A percentile compares a stretch with the other conserved stretches of the same genome.
Conservation (phyloP, 495 filamentous ascomycete genomes). For the Hypoxylon intermedium region DNA sequence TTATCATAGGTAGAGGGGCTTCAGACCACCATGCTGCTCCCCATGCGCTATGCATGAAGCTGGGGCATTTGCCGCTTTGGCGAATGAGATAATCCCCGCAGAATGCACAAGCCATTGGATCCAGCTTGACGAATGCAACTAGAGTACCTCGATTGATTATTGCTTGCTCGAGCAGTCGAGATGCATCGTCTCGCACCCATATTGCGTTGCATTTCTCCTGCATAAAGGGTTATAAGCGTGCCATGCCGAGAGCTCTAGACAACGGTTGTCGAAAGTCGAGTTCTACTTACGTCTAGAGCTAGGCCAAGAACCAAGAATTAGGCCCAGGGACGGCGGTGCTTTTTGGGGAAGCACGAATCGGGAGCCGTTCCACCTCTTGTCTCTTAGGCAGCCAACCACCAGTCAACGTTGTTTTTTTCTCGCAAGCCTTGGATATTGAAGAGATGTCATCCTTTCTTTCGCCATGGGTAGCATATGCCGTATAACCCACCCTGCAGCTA, state of each 20-base stretch:
- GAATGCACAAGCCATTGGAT: conserved; percentile 32
- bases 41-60: conserved; percentile 37
- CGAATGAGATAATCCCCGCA: conserved; percentile 44
- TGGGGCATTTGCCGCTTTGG: conserved; percentile 30
- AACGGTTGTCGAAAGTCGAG: conserved; percentile 20
- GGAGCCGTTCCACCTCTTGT: conserved; percentile 37
- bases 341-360: conserved; percentile 35
- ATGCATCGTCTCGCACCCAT: conserved; percentile 35
- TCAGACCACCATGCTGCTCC: conserved; percentile 21
- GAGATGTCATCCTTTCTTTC: conserved; percentile 25
- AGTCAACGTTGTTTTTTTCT: conserved; percentile 15
- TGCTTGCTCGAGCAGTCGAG: conserved; percentile 35
- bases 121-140: conserved; percentile 30
- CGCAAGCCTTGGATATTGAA: conserved; percentile 19
- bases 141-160: conserved; percentile 35
- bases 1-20: conserved; percentile 29
- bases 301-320: conserved; percentile 18
- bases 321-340: conserved; percentile 28
- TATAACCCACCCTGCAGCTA: conserved; percentile 34
- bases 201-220: conserved; percentile 40
- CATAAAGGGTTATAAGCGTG: conserved; percentile 29
- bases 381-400: conserved; percentile 33
- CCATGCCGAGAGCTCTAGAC: conserved; percentile 21
- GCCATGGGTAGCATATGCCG: conserved; percentile 17
- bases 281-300: conserved; percentile 25